A percentile compares a stretch with the other conserved stretches of the same genome.
phyloP scores from a whole-genome alignment of 2,329 filamentous ascomycete genomes.

The Penicillium sclerotigenum region DNA sequence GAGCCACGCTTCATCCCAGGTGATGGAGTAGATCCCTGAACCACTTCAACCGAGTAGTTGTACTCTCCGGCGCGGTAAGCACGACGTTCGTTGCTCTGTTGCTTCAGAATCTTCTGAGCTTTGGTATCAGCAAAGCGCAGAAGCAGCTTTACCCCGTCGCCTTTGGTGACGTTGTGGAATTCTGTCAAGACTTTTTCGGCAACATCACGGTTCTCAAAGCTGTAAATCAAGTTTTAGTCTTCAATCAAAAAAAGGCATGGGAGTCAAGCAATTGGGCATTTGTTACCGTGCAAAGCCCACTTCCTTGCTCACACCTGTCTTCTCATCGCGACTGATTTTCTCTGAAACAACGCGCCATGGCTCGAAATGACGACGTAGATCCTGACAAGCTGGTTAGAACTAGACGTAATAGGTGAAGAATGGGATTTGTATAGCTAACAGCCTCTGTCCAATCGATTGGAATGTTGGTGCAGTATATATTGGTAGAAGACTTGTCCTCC shows the following conservation, averaged over 20 bases:
- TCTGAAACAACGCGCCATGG: slow-evolving; percentile 73
- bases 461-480: slow-evolving; percentile 96
- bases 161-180: slow-evolving; percentile 77
- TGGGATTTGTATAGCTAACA: slow-evolving; percentile 51
- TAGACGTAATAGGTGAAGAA: neutral
- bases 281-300: slow-evolving; percentile 90
- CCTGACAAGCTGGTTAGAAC: slow-evolving; percentile 61
- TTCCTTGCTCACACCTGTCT: slow-evolving; percentile 83
- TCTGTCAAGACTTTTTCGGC: slow-evolving; percentile 85
- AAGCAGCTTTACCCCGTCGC: slow-evolving; percentile 79
- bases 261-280: neutral
- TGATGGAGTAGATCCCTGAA: slow-evolving; percentile 45
- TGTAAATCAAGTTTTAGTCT: slow-evolving; percentile 39
- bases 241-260: slow-evolving; percentile 3
- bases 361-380: slow-evolving; percentile 64
- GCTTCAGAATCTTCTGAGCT: slow-evolving; percentile 93
- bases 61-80: slow-evolving; percentile 97
- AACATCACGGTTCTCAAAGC: slow-evolving; percentile 83
- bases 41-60: slow-evolving; percentile 56
- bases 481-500: slow-evolving; percentile 83
- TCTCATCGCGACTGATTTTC: slow-evolving; percentile 88
- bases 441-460: slow-evolving; percentile 89
- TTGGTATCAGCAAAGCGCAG: slow-evolving; percentile 97
- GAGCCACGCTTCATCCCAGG: slow-evolving; percentile 41
- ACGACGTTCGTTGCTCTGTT: slow-evolving; percentile 89